Evolutionary conservation across 345 rosid genomes (phyloP).

Genomic region (Eucalyptus fibrosa): DNA sequence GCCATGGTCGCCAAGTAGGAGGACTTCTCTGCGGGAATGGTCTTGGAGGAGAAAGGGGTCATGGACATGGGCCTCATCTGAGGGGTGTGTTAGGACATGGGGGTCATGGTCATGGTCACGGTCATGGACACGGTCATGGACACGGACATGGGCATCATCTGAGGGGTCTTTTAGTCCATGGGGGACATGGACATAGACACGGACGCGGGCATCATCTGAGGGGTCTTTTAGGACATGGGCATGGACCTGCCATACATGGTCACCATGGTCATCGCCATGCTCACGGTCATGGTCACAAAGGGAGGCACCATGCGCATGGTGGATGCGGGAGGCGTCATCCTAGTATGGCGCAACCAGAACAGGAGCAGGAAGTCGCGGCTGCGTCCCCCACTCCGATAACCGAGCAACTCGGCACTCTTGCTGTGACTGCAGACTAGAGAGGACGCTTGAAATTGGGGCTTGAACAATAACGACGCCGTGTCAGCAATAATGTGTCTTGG

Average conservation of each 20-base stretch:
- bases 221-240: not conserved
- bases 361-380: not conserved
- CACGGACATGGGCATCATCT: not conserved
- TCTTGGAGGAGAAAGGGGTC: not conserved
- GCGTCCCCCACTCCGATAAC: not conserved
- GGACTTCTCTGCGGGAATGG: not conserved
- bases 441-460: not conserved
- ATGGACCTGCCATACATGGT: not conserved
- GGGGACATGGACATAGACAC: not conserved
- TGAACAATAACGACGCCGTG: not conserved
- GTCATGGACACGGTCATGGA: not conserved
- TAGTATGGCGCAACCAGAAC: not conserved
- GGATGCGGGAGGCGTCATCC: not conserved
- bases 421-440: not conserved
- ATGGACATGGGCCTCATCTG: not conserved
- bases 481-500: not conserved
- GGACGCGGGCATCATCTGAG: not conserved
- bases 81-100: not conserved
- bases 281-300: not conserved
- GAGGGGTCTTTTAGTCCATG: not conserved
- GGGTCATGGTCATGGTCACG: not conserved
- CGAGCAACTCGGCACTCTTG: not conserved
- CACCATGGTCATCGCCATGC: not conserved
- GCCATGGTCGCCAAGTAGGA: not conserved
- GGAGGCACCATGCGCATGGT: not conserved